A percentile compares a stretch with the other conserved stretches of the same genome.
Conservation (phyloP, 1,284 basidiomycete species). For the Omphalotus olearius region DNA sequence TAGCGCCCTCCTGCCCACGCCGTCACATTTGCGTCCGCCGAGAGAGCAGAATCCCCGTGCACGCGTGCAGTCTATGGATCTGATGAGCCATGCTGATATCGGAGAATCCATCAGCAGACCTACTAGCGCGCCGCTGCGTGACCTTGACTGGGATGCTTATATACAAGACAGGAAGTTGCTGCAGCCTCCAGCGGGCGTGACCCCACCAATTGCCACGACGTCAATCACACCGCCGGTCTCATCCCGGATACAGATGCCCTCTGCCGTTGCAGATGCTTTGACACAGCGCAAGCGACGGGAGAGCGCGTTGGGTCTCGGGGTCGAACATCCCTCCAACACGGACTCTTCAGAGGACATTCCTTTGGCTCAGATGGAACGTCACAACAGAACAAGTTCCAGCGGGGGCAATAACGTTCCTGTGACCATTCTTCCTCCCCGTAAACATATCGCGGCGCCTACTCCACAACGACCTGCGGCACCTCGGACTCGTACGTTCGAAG, state of each 20-base stretch:
- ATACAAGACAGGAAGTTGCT: slow-evolving; percentile 75
- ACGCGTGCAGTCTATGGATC: slow-evolving; percentile 66
- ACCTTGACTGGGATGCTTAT: slow-evolving; percentile 75
- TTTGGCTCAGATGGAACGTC: slow-evolving; percentile 32
- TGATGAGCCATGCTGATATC: slow-evolving; percentile 40
- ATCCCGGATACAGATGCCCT: slow-evolving; percentile 50
- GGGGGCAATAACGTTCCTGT: slow-evolving; percentile 36
- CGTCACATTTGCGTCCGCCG: slow-evolving; percentile 61
- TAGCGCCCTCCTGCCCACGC: slow-evolving; percentile 38
- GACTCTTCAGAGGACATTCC: slow-evolving; percentile 53
- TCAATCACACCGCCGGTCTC: slow-evolving; percentile 35
- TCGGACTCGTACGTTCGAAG: slow-evolving; percentile 71
- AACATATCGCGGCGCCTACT: slow-evolving; percentile 39
- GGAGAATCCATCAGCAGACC: slow-evolving; percentile 61
- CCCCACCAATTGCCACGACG: slow-evolving; percentile 65
- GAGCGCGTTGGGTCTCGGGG: slow-evolving; percentile 42
- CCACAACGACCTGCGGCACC: slow-evolving; percentile 42
- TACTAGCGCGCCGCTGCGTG: slow-evolving; percentile 63
- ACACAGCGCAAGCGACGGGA: slow-evolving; percentile 65
- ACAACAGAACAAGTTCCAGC: slow-evolving; percentile 30
- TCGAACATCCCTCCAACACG: slow-evolving; percentile 26
- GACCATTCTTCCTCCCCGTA: slow-evolving; percentile 66
- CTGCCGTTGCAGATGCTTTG: slow-evolving; percentile 71
- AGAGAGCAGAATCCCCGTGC: slow-evolving; percentile 61
- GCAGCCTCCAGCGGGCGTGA: slow-evolving; percentile 76